Evolutionary conservation across 106 monocot species (phyloP).

Genomic region (Allium cepa): DNA sequence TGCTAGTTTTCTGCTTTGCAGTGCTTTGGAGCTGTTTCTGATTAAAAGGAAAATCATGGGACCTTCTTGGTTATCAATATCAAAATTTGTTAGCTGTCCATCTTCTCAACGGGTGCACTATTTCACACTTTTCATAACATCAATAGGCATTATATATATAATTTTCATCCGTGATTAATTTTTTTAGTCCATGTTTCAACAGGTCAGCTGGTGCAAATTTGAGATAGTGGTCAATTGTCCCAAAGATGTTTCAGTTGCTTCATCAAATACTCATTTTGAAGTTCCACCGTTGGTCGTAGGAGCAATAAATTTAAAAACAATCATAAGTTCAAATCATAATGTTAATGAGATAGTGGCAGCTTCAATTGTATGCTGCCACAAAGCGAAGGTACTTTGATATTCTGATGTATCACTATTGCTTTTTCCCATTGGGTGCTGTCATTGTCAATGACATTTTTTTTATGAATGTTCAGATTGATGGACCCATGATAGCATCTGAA

Average conservation of each 20-base stretch:
- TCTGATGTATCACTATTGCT: background rate
- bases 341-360: conserved; percentile 87
- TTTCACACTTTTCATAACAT: conserved; percentile 1
- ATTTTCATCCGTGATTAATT: background rate
- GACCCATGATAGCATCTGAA: conserved; percentile 75
- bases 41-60: conserved; percentile 91
- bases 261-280: conserved; percentile 47
- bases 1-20: conserved; percentile 26
- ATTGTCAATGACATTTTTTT: background rate
- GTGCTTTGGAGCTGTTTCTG: conserved; percentile 90
- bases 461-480: conserved; percentile 60
- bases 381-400: conserved; percentile 57
- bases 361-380: conserved; percentile 79
- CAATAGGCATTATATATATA: background rate
- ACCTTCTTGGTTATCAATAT: conserved; percentile 90
- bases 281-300: conserved; percentile 70
- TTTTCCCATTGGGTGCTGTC: background rate
- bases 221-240: conserved; percentile 75
- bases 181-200: conserved; percentile 10
- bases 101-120: conserved; percentile 48
- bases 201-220: conserved; percentile 99
- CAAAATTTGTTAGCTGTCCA: conserved; percentile 53
- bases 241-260: conserved; percentile 58
- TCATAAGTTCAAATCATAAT: conserved; percentile 58
- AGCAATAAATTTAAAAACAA: conserved; percentile 91